Conservation (phyloP, 1,139 yeast species). For the Kodamaea plutei region DNA sequence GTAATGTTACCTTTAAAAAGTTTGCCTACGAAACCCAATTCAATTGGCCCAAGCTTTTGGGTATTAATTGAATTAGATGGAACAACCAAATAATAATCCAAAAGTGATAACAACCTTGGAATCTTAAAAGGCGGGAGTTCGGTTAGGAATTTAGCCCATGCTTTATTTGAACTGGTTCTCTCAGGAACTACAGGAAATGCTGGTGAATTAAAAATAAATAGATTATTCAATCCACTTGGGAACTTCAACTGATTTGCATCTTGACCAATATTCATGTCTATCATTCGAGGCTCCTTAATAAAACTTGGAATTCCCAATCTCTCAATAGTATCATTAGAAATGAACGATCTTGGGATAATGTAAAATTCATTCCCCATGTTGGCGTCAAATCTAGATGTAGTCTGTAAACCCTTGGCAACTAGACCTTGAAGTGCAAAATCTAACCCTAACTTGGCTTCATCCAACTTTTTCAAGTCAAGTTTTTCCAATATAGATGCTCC, state of each 20-base stretch:
- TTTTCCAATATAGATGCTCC: too few relatives aligned
- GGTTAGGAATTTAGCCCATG: conserved; percentile 18
- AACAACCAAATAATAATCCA: conserved; percentile 31
- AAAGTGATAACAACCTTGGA: conserved; percentile 27
- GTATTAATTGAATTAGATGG: too few relatives aligned
- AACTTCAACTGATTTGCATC: too few relatives aligned
- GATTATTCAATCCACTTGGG: conserved; percentile 28
- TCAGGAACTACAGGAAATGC: conserved; percentile 15
- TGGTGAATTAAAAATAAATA: conserved; percentile 33
- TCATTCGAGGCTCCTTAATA: background rate
- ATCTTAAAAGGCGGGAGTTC: conserved; percentile 32
- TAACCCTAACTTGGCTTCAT: too few relatives aligned
- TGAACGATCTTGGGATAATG: background rate
- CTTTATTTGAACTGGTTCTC: conserved; percentile 13
- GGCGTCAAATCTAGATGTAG: too few relatives aligned
- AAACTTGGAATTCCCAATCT: background rate
- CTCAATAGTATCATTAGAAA: background rate
- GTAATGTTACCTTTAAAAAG: conserved; percentile 16
- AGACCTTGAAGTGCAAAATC: too few relatives aligned
- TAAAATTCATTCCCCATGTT: too few relatives aligned
- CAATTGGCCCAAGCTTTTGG: too few relatives aligned
- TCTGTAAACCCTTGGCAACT: too few relatives aligned
- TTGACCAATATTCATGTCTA: conserved; percentile 5
- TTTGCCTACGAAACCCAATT: conserved; percentile 7
- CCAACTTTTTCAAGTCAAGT: too few relatives aligned